Conservation (phyloP, 768 basidiomycete species). For the Suillus plorans region DNA sequence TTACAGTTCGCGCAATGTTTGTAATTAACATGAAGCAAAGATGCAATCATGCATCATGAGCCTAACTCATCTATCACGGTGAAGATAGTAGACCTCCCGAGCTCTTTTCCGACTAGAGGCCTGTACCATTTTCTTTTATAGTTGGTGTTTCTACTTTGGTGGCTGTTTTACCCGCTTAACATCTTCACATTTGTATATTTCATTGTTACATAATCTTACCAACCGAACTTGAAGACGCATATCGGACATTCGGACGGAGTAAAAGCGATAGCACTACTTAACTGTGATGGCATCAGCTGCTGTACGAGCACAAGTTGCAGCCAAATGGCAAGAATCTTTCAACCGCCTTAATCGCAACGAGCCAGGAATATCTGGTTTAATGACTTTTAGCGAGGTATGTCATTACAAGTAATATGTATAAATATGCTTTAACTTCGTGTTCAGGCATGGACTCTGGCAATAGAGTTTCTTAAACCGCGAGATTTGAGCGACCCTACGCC, state of each 20-base stretch:
- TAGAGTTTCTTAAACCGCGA: slow-evolving; percentile 53
- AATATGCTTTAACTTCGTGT: slow-evolving; percentile 2
- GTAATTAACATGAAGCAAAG: background rate
- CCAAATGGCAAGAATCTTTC: slow-evolving; percentile 74
- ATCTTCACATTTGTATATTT: too few species aligned
- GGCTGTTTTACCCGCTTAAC: too few species aligned
- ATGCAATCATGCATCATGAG: background rate
- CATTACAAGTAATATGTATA: background rate
- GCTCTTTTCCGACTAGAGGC: too few species aligned
- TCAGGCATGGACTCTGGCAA: slow-evolving; percentile 62
- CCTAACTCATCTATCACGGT: background rate
- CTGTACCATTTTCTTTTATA: too few species aligned
- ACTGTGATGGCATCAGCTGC: slow-evolving; percentile 56
- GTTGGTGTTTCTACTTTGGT: too few species aligned
- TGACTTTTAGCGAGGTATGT: slow-evolving; percentile 61
- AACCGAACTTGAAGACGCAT: too few species aligned
- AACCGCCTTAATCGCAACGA: slow-evolving; percentile 57
- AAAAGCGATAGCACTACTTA: background rate
- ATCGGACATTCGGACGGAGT: too few species aligned
- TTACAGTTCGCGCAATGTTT: slow-evolving; percentile 6
- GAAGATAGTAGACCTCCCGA: background rate
- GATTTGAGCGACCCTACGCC: slow-evolving; percentile 44
- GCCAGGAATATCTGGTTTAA: slow-evolving; percentile 62
- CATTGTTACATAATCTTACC: background rate
- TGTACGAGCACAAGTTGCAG: slow-evolving; percentile 60